Conservation (phyloP, 2,329 filamentous ascomycete genomes). For the Trichoderma breve region DNA sequence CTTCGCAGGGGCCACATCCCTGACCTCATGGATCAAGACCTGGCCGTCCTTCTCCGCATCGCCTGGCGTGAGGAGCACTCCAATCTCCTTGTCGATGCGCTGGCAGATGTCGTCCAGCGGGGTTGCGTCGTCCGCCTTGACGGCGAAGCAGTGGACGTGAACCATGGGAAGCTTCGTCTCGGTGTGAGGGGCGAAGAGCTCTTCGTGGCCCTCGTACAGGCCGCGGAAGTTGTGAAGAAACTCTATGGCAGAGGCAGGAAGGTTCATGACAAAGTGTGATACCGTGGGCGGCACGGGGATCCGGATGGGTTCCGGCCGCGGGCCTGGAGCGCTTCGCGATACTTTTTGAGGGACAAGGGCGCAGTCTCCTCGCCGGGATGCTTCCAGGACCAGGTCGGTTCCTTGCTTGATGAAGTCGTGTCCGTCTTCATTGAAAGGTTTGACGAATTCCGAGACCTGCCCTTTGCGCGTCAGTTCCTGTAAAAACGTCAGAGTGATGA, state of each 20-base stretch:
- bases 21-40: conserved; percentile 65
- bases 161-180: conserved; percentile 69
- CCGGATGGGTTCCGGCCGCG: conserved; percentile 37
- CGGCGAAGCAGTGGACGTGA: conserved; percentile 92
- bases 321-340: conserved; percentile 39
- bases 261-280: conserved; percentile 97
- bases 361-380: conserved; percentile 51
- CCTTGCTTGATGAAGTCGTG: conserved; percentile 73
- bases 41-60: conserved; percentile 48
- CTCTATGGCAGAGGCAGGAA: conserved; percentile 82
- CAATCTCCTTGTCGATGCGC: conserved; percentile 42
- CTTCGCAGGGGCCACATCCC: conserved; percentile 90
- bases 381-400: conserved; percentile 57
- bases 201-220: conserved; percentile 70
- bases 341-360: conserved; percentile 47
- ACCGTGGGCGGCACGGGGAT: conserved; percentile 69
- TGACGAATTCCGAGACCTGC: conserved; percentile 66
- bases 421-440: conserved; percentile 78
- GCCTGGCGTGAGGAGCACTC: conserved; percentile 41
- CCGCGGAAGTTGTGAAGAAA: conserved; percentile 71
- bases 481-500: background rate
- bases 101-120: conserved; percentile 52
- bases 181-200: conserved; percentile 62
- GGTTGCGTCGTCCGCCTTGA: conserved; percentile 73
- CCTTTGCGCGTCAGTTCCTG: conserved; percentile 19